Percentiles rank a stretch among this genome's conserved stretches.
Evolutionary conservation across 2,329 filamentous ascomycete genomes (phyloP).

Genomic region (Venturia nashicola): DNA sequence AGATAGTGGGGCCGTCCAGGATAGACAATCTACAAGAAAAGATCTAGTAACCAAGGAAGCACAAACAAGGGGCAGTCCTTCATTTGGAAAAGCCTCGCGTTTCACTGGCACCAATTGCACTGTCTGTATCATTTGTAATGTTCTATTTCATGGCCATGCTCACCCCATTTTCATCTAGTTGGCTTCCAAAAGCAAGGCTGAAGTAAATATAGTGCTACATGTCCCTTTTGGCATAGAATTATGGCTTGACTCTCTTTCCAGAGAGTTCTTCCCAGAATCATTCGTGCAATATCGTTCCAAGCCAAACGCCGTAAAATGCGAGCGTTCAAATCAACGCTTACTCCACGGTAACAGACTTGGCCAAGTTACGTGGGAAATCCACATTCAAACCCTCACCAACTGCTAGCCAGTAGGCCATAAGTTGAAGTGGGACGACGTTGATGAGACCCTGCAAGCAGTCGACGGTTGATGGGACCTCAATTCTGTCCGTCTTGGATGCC

Average conservation of each 20-base stretch:
- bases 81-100: too few relatives aligned
- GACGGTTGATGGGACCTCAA: slow-evolving; percentile 91
- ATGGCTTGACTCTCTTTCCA: not conserved
- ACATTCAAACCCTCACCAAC: slow-evolving; percentile 94
- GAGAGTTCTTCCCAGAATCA: not conserved
- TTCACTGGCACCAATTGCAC: not conserved
- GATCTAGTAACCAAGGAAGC: not conserved
- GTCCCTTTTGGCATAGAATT: not conserved
- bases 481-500: slow-evolving; percentile 80
- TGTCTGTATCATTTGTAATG: not conserved
- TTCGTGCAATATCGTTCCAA: not conserved
- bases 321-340: slow-evolving; percentile 36
- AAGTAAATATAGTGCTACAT: slow-evolving; percentile 1
- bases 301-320: not conserved
- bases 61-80: not conserved
- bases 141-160: not conserved
- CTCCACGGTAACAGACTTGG: slow-evolving; percentile 98
- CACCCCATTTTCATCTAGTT: not conserved
- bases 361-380: slow-evolving; percentile 96
- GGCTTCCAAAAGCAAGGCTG: not conserved
- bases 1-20: not conserved
- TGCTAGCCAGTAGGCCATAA: slow-evolving; percentile 98
- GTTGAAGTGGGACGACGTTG: slow-evolving; percentile 93
- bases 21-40: not conserved
- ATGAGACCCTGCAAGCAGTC: slow-evolving; percentile 92